Evolutionary conservation across 2,329 filamentous ascomycete genomes (phyloP), one percentile per base, ranked within the genome.

Genomic region (Sarocladium brachiariae): DNA sequence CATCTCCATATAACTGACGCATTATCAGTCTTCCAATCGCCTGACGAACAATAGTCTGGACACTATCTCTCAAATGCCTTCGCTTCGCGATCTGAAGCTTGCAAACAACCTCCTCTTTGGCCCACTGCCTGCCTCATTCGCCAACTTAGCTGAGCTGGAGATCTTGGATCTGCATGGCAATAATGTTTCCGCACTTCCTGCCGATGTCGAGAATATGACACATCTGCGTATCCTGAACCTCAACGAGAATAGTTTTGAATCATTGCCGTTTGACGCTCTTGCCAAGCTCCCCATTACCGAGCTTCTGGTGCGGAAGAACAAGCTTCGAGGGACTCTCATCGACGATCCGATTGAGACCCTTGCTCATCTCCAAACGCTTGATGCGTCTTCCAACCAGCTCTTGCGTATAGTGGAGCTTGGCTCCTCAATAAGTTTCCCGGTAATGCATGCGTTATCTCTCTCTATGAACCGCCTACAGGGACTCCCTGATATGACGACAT

Each of bases 141-240:
- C 77, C 19, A 74, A 74, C 5, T 72, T 97, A 14, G 70, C 66
- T 31, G 81, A 83, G 48, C 74, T 99, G 1, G 90, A 96, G 63
- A 77, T 83, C 16, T 72, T 97, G 8, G 91, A 97, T 55, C 62
- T 97, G 8, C 87, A 89, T 55, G 79, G 80, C 13, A 99, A 99
- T 67, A 80, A 82, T 54, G 75, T 99, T 18, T 81, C 84, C 7
- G 74, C 75, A 1, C 71, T 99, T 14, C 88, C 90, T 0, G 68
- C 77, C 9, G 77, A 78, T 11, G 63, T 96, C 2, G 75, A 76
- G n/a, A 77, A 80, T 24, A 76, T 97, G 55, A 70, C 72, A 2
- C 78, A 78, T 21, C 76, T 99, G 25, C 83, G 87, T 23, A 77
- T 87, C 9, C 70, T 97, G 48, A 92, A 96, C 61, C 64, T 96